These are phyloP conservation scores for Gamarada debralockiae DNA, from an alignment of 495 filamentous ascomycete species.

Conservation along the genomic window DNA sequence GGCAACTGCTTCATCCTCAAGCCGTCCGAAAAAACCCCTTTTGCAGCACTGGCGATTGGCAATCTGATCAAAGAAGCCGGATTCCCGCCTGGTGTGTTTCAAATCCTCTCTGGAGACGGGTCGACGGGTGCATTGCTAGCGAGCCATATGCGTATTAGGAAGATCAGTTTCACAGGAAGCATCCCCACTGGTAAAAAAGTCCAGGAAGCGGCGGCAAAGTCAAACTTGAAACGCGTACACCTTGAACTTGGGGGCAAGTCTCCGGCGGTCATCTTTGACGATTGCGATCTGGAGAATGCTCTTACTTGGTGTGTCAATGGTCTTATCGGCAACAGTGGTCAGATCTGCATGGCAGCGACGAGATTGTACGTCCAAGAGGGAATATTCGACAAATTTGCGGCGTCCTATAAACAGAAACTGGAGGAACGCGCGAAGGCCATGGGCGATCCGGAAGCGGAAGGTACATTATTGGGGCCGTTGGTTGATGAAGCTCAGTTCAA, in stretches of 20 bases:
- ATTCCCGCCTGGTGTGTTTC: constrained; percentile 55
- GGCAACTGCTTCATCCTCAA: constrained; percentile 47
- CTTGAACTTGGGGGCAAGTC: constrained; percentile 91
- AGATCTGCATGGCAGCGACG: constrained; percentile 12
- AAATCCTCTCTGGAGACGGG: constrained; percentile 53
- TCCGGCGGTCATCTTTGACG: constrained; percentile 78
- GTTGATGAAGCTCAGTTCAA: constrained; percentile 46
- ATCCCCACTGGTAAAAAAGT: constrained; percentile 49
- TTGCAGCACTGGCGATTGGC: constrained; percentile 48
- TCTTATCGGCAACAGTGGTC: constrained; percentile 44
- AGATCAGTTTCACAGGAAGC: constrained; percentile 57
- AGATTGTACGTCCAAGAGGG: constrained; percentile 54
- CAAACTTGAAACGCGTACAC: constrained; percentile 87
- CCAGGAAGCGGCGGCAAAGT: constrained; percentile 43
- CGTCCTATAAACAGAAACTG: too few relatives aligned
- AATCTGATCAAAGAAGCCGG: constrained; percentile 54
- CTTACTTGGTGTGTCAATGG: constrained; percentile 33
- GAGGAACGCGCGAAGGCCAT: constrained; percentile 39
- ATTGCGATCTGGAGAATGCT: constrained; percentile 83
- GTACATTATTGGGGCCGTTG: constrained; percentile 38
- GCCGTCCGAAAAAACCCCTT: constrained; percentile 49
- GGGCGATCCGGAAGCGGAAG: constrained; percentile 42
- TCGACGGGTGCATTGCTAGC: constrained; percentile 43
- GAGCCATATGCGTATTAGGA: constrained; percentile 46
- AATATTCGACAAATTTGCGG: constrained; percentile 53